phyloP scores from a whole-genome alignment of 192 early-diverging fungal genomes.

The Backusella psychrophila region DNA sequence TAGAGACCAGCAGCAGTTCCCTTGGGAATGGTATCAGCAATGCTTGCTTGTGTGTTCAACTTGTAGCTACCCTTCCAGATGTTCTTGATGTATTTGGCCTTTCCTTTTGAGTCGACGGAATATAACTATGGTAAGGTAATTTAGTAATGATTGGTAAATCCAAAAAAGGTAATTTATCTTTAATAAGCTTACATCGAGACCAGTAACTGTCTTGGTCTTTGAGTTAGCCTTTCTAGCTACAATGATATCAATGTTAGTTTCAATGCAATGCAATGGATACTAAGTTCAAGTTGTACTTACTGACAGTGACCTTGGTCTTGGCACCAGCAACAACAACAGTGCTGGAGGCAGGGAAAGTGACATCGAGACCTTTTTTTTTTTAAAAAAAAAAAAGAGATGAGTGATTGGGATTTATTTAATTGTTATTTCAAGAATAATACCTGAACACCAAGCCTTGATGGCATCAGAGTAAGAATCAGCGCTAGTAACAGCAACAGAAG shows the following conservation, averaged over 20 bases:
- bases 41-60: slow-evolving; percentile 23
- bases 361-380: slow-evolving; percentile 8
- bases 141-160: background rate
- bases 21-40: slow-evolving; percentile 21
- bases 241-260: background rate
- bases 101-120: slow-evolving; percentile 16
- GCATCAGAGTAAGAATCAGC: slow-evolving; percentile 35
- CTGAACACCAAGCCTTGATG: slow-evolving; percentile 31
- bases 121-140: slow-evolving; percentile 10
- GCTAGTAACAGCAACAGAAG: slow-evolving; percentile 13
- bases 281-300: slow-evolving; percentile 9
- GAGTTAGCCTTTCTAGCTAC: slow-evolving; percentile 18
- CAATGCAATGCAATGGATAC: background rate
- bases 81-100: slow-evolving; percentile 33
- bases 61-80: slow-evolving; percentile 29
- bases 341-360: slow-evolving; percentile 10
- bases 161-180: background rate
- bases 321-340: slow-evolving; percentile 20
- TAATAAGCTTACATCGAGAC: slow-evolving; percentile 25
- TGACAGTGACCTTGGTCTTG: slow-evolving; percentile 24
- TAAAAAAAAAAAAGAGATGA: background rate
- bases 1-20: slow-evolving; percentile 33
- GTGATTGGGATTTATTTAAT: background rate
- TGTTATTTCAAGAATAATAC: background rate
- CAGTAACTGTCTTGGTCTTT: slow-evolving; percentile 28